Evolutionary conservation across 495 filamentous ascomycete species (phyloP).

Genomic region (Xylaria castorea): DNA sequence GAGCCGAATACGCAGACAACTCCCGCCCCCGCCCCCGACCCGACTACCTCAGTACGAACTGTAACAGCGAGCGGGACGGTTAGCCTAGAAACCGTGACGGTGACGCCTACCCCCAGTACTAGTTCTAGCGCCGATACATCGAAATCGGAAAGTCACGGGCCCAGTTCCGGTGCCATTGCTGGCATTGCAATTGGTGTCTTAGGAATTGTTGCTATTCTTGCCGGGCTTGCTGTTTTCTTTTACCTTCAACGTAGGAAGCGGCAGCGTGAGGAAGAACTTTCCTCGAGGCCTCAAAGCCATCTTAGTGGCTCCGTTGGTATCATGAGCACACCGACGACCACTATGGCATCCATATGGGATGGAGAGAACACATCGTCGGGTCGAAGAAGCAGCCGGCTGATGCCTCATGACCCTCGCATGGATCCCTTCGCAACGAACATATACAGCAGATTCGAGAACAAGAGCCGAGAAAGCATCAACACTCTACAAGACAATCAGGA

Average conservation of each 20-base stretch:
- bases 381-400: slow-evolving; percentile 54
- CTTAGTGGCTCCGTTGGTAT: slow-evolving; percentile 49
- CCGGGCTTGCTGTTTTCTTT: slow-evolving; percentile 39
- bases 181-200: slow-evolving; percentile 54
- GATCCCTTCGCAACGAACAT: slow-evolving; percentile 57
- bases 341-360: slow-evolving; percentile 44
- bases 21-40: slow-evolving; percentile 11
- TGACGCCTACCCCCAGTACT: slow-evolving; percentile 33
- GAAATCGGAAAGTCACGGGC: slow-evolving; percentile 31
- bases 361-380: slow-evolving; percentile 46
- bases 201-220: slow-evolving; percentile 36
- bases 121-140: slow-evolving; percentile 30
- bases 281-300: slow-evolving; percentile 35
- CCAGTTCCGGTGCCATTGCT: slow-evolving; percentile 44
- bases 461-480: slow-evolving; percentile 60
- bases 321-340: slow-evolving; percentile 44
- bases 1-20: slow-evolving; percentile 20
- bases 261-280: slow-evolving; percentile 33
- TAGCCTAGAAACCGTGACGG: slow-evolving; percentile 47
- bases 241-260: slow-evolving; percentile 45
- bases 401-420: slow-evolving; percentile 63
- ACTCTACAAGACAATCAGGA: slow-evolving; percentile 64
- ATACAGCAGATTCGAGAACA: slow-evolving; percentile 54
- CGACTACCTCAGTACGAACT: slow-evolving; percentile 44
- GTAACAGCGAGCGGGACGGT: slow-evolving; percentile 51